A percentile compares a stretch with the other conserved stretches of the same genome.
phyloP scores from a whole-genome alignment of 805 yeast genomes.

The Komagataella ulmi region DNA sequence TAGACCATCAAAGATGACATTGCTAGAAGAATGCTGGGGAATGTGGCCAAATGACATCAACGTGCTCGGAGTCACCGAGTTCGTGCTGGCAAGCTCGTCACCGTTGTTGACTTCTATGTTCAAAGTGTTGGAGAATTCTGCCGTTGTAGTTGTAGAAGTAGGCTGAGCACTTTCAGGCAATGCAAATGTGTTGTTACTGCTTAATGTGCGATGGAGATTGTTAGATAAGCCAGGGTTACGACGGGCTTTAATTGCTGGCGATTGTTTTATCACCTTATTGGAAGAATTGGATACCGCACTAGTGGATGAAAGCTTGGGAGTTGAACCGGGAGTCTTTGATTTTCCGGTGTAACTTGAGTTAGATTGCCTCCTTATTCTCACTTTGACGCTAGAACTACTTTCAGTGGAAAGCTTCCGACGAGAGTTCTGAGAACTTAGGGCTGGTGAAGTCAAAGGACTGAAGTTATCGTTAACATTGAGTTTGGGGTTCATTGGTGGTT shows the following conservation, averaged over 20 bases:
- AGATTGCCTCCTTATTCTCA: slow-evolving; percentile 1
- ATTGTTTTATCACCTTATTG: slow-evolving; percentile 18
- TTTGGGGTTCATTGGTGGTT: slow-evolving; percentile 7
- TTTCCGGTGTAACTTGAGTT: slow-evolving; percentile 13
- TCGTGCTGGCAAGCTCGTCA: slow-evolving; percentile 3
- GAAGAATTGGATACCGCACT: slow-evolving; percentile 13
- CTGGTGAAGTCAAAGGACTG: slow-evolving; percentile 57
- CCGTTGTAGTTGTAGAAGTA: slow-evolving; percentile 13
- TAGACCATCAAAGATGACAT: slow-evolving; percentile 16
- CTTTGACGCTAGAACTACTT: slow-evolving; percentile 5
- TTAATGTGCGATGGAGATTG: slow-evolving; percentile 3
- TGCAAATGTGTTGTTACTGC: not conserved
- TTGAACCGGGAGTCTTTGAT: slow-evolving; percentile 24
- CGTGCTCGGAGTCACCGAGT: slow-evolving; percentile 16
- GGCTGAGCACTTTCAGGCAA: slow-evolving; percentile 6
- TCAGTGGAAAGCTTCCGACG: slow-evolving; percentile 12
- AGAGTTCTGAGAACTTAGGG: slow-evolving; percentile 32
- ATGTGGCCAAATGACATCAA: slow-evolving; percentile 13
- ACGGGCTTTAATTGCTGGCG: slow-evolving; percentile 23
- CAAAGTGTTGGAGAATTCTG: slow-evolving; percentile 9
- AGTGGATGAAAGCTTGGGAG: slow-evolving; percentile 19
- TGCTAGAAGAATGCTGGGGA: slow-evolving; percentile 3
- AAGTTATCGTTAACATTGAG: slow-evolving; percentile 10
- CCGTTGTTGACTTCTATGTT: slow-evolving; percentile 7
- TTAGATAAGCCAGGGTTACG: slow-evolving; percentile 6